Evolutionary conservation across 2,329 filamentous ascomycete species (phyloP), one percentile per base, ranked within the genome.

Genomic region (Aureobasidium sp.): DNA sequence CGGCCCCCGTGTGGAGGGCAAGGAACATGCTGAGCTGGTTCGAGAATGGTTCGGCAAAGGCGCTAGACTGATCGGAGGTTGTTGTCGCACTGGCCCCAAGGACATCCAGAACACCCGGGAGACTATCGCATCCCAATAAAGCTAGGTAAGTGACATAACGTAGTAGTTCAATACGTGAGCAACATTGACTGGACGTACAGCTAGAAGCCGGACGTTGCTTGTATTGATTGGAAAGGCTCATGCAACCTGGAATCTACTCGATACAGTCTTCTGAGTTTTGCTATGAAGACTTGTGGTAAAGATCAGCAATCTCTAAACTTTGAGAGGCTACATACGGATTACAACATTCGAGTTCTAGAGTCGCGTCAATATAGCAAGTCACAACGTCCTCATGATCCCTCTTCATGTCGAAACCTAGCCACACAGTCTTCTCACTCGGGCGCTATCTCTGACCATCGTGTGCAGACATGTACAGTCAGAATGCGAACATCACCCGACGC

Each of bases 31-130:
- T n/a, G 66, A 67, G 15, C 67, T 70, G 56, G 70, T 71, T 15
- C 64, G 61, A 62, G 68, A 74, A 50, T 76, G 72, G 70, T 67
- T 68, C 59, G 62, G 65, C 3, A 69, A 69, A 31, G 76, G 77
- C 1, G 78, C 76, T 11, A 70, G 70, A 60, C 61, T 79, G 48
- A 72, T 80, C 53, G 78, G 78, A 12, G 78, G 78, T 1, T 80
- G 78, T 66, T 80, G 78, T 69, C 70, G 77, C 59, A 79, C 75
- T 15, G 74, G 72, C 5, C 77, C 77, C 0, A 68, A 70, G 11
- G 75, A 78, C 63, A 75, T 78, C n/a, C 61, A 63, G 33, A 68
- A 69, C 12, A 72, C 77, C 66, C 47, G 63, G 6, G 45, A 61
- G 17, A 58, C 59, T 22, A 15, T 61, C 19, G 12, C 9, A 3